Evolutionary conservation across 345 rosid genomes (phyloP).

Genomic region (Salix exigua): DNA sequence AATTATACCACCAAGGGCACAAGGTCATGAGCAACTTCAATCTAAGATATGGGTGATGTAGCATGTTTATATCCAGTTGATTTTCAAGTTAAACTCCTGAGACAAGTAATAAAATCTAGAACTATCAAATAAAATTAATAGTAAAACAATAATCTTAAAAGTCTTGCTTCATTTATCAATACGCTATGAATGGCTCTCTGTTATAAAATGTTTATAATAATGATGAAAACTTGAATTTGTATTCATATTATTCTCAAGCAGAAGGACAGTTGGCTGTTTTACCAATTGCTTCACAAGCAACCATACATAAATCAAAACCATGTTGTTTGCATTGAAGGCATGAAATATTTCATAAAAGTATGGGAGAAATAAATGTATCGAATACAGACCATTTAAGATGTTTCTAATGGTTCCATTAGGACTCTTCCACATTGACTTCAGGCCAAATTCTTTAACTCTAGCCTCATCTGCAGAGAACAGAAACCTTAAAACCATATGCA

Average conservation of each 20-base stretch:
- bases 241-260: neutral
- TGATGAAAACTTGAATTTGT: neutral
- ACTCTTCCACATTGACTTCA: slow-evolving; percentile 93
- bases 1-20: neutral
- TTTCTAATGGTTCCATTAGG: slow-evolving; percentile 98
- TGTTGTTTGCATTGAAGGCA: neutral
- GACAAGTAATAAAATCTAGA: too few relatives aligned
- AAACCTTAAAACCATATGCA: neutral
- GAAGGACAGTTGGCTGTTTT: neutral
- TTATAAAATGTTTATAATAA: too few relatives aligned
- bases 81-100: too few relatives aligned
- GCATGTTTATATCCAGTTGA: too few relatives aligned
- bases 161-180: too few relatives aligned
- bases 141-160: too few relatives aligned
- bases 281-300: neutral
- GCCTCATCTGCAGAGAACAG: slow-evolving; percentile 69
- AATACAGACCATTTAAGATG: slow-evolving; percentile 76
- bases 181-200: too few relatives aligned
- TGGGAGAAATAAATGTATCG: neutral
- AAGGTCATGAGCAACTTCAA: too few relatives aligned
- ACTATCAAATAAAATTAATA: too few relatives aligned
- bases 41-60: too few relatives aligned
- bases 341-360: neutral
- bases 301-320: neutral
- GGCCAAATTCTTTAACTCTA: slow-evolving; percentile 89